Evolutionary conservation across 495 filamentous ascomycete genomes (phyloP).

Genomic region (Aspergillus leporis): DNA sequence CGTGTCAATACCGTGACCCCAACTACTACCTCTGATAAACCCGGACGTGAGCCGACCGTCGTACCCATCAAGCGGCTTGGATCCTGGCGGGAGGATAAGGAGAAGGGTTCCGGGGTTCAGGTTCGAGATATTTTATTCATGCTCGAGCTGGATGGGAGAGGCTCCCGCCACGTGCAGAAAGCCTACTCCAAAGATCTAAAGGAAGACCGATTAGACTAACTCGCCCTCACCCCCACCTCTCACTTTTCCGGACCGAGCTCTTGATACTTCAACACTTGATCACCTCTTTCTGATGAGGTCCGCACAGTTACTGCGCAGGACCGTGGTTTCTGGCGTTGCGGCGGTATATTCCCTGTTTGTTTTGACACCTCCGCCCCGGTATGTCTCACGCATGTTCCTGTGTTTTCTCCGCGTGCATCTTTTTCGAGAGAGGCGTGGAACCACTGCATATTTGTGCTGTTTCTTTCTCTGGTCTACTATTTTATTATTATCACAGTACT

Average conservation of each 20-base stretch:
- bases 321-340: constrained; percentile 29
- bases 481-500: constrained; percentile 8
- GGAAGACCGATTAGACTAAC: constrained; percentile 40
- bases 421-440: constrained; percentile 2
- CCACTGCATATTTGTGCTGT: constrained; percentile 20
- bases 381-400: constrained; percentile 2
- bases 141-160: constrained; percentile 51
- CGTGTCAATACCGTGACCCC: constrained; percentile 39
- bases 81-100: constrained; percentile 50
- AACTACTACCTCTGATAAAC: constrained; percentile 33
- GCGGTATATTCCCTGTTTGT: constrained; percentile 16
- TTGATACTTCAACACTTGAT: constrained; percentile 8
- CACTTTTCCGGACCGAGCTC: background rate
- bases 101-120: constrained; percentile 48
- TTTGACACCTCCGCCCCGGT: constrained; percentile 4
- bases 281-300: constrained; percentile 11
- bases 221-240: constrained; percentile 5
- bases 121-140: constrained; percentile 52
- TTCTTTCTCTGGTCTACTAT: constrained; percentile 17
- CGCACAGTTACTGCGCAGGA: constrained; percentile 28
- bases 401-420: constrained; percentile 13
- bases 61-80: constrained; percentile 40
- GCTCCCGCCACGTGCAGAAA: constrained; percentile 45
- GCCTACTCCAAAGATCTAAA: constrained; percentile 46
- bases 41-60: constrained; percentile 30